Percentiles rank a stretch among this genome's conserved stretches.
These are phyloP conservation scores for Candida ponderosae DNA, from an alignment of 805 yeast species.

Conservation along the genomic window DNA sequence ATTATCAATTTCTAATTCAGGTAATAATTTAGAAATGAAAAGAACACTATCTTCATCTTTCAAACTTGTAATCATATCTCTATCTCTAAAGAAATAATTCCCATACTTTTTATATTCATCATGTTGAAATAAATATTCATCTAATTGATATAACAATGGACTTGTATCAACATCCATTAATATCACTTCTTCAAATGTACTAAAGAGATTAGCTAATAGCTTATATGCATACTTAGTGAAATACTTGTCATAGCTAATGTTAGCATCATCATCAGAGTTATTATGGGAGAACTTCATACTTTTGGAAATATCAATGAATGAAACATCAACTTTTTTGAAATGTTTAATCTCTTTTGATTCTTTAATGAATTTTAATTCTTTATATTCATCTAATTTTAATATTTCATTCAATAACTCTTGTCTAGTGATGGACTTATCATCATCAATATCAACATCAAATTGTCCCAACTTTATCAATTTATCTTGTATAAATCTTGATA, in stretches of 20 bases:
- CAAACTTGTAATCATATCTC: conserved; percentile 3
- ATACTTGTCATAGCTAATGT: conserved; percentile 3
- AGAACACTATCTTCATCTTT: conserved; percentile 10
- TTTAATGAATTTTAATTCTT: conserved; percentile 12
- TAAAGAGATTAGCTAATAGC: conserved; percentile 45
- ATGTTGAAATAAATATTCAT: conserved; percentile 25
- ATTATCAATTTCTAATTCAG: conserved; percentile 26
- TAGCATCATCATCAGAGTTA: no score
- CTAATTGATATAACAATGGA: conserved; percentile 27
- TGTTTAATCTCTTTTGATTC: conserved; percentile 1
- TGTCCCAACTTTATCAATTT: conserved; percentile 16
- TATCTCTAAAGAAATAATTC: conserved; percentile 36
- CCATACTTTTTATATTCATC: conserved; percentile 24
- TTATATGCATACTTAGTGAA: conserved; percentile 32
- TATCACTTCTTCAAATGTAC: conserved; percentile 40
- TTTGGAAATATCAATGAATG: conserved; percentile 16
- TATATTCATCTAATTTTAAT: conserved; percentile 22
- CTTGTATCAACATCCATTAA: conserved; percentile 47
- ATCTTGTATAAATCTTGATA: conserved; percentile 22
- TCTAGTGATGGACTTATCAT: background rate
- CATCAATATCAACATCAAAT: background rate
- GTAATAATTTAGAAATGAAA: conserved; percentile 28
- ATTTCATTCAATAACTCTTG: conserved; percentile 21
- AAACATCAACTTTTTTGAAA: conserved; percentile 16
- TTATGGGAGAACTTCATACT: background rate